A percentile compares a stretch with the other conserved stretches of the same genome.
Conservation (phyloP, 1,284 basidiomycete genomes). For the Sporisorium graminicola region DNA sequence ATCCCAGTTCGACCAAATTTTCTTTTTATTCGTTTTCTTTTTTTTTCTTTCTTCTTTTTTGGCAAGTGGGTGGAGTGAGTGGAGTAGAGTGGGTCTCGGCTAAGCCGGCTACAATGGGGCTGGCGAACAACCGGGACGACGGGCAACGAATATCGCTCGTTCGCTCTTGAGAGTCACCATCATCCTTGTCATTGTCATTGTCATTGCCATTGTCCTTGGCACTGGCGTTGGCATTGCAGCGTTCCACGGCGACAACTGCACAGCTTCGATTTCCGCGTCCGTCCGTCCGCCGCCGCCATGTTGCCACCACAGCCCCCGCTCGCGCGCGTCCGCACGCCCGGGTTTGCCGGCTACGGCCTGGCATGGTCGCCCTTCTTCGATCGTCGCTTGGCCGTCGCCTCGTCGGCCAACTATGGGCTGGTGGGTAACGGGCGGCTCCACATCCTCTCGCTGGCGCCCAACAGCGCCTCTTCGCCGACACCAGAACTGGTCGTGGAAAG, state of each 20-base stretch:
- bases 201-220: too few species aligned
- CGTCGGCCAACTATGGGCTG: constrained; percentile 92
- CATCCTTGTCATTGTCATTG: too few species aligned
- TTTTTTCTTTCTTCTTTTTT: constrained; percentile 9
- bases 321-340: constrained; percentile 56
- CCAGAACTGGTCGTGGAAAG: constrained; percentile 43
- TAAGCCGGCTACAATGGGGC: too few species aligned
- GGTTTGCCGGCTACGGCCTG: constrained; percentile 86
- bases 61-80: not conserved
- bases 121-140: too few species aligned
- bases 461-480: too few species aligned
- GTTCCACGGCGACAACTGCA: too few species aligned
- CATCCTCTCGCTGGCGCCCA: constrained; percentile 37
- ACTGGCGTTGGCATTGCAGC: too few species aligned
- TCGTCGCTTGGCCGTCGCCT: constrained; percentile 83
- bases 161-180: too few species aligned
- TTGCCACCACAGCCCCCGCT: constrained; percentile 39
- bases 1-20: constrained; percentile 54
- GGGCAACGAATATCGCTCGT: too few species aligned
- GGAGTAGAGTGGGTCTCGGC: too few species aligned
- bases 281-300: too few species aligned
- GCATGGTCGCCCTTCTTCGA: constrained; percentile 94
- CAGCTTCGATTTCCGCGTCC: too few species aligned
- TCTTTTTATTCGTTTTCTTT: constrained; percentile 6
- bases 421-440: constrained; percentile 83